Evolutionary conservation across 1,139 yeast species (phyloP).

Genomic region (Candida anutae): DNA sequence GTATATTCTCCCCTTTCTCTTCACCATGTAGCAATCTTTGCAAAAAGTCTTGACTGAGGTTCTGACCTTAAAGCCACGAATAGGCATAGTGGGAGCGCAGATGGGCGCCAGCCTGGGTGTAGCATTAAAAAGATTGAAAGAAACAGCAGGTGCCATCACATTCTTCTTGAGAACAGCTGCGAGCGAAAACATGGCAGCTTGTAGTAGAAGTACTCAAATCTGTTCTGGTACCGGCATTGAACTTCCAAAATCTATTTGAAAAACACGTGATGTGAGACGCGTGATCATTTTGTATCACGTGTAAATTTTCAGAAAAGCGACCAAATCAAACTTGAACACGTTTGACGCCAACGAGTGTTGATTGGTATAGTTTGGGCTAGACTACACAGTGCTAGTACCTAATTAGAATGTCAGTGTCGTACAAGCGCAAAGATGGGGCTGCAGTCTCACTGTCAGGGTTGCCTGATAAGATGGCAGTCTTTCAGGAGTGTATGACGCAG

Average conservation of each 20-base stretch:
- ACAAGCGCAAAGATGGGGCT: constrained; percentile 75
- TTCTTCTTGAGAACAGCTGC: constrained; percentile 11
- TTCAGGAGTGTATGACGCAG: constrained; percentile 89
- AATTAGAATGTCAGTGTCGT: constrained; percentile 64
- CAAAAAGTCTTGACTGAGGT: constrained; percentile 91
- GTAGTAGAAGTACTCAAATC: no score
- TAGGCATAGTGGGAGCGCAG: constrained; percentile 5
- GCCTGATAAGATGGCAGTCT: constrained; percentile 95
- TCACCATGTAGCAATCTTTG: constrained; percentile 83
- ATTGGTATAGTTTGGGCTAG: no score
- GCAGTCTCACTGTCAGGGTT: constrained; percentile 34
- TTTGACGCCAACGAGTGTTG: no score
- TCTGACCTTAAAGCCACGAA: constrained; percentile 31
- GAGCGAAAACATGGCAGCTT: constrained; percentile 12
- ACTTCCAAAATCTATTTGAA: no score
- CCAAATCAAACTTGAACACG: no score
- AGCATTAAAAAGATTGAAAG: constrained; percentile 10
- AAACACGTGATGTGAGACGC: no score
- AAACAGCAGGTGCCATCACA: constrained; percentile 8
- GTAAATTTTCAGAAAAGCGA: no score
- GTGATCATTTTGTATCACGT: no score
- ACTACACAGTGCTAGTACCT: no score
- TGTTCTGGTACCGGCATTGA: no score
- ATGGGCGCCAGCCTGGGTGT: constrained; percentile 10
- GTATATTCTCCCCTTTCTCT: constrained; percentile 89